A percentile compares a stretch with the other conserved stretches of the same genome.
These are phyloP conservation scores for Alternaria sp. DNA, from an alignment of 2,329 filamentous ascomycete genomes.

Conservation along the genomic window DNA sequence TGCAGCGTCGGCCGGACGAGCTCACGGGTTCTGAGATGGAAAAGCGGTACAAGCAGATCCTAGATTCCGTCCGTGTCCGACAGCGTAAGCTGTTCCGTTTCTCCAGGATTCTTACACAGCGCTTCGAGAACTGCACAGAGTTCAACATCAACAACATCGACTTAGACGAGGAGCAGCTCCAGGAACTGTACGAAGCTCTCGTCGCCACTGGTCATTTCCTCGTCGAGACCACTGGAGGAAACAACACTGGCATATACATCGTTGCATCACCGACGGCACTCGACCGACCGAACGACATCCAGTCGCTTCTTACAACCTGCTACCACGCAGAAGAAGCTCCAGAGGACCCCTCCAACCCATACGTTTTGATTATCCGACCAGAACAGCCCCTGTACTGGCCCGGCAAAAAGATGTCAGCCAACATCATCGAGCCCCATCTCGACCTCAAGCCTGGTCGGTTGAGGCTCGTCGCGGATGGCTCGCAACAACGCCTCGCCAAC, in stretches of 20 bases:
- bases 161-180: constrained; percentile 70
- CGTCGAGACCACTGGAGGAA: constrained; percentile 73
- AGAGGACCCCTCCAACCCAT: constrained; percentile 80
- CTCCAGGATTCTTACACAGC: constrained; percentile 84
- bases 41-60: constrained; percentile 92
- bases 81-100: constrained; percentile 97
- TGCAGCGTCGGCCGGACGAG: constrained; percentile 84
- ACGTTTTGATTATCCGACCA: constrained; percentile 83
- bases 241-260: constrained; percentile 75
- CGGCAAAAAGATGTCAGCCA: constrained; percentile 73
- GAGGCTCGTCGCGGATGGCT: constrained; percentile 86
- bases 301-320: constrained; percentile 81
- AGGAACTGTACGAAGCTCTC: constrained; percentile 80
- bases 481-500: constrained; percentile 76
- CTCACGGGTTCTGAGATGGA: constrained; percentile 83
- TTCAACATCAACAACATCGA: constrained; percentile 83
- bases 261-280: constrained; percentile 83
- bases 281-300: constrained; percentile 79
- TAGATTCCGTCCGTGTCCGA: constrained; percentile 94
- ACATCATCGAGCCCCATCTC: constrained; percentile 77
- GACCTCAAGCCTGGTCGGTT: constrained; percentile 88
- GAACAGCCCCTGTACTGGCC: constrained; percentile 83
- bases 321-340: constrained; percentile 71
- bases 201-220: constrained; percentile 86
- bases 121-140: constrained; percentile 96